Evolutionary conservation across 2,329 filamentous ascomycete genomes (phyloP), one percentile per base, ranked within the genome.

Genomic region (Dichotomopilus funicola): DNA sequence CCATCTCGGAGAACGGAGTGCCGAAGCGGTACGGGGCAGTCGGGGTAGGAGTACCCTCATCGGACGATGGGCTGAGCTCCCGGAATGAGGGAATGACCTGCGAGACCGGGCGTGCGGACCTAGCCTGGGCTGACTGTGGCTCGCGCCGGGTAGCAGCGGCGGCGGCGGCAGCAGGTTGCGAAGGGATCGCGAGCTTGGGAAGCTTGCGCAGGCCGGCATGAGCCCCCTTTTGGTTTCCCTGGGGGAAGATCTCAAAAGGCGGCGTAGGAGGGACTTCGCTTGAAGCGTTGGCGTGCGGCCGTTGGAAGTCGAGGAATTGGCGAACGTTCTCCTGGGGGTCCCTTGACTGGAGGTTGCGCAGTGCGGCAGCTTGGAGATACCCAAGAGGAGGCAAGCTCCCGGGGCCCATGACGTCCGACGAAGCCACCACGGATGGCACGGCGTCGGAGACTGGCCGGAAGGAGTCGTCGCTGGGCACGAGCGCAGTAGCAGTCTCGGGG

Each of bases 271-370:
- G 82, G n/a, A 87, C 79, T 52, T 86, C 80, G 59, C 75, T 75
- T 31, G 71, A 66, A 68, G 70, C 63, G 44, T 62, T 64, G 38
- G 64, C 63, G 31, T 70, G 59, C 54, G 81, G 78, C 67, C 88
- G 86, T 69, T 97, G 92, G 68, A 96, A 91, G 66, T 82, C 82
- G 52, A 97, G 80, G 72, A 96, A 97, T 62, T 95, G 89, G 66
- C 89, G 86, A 38, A 97, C 90, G 64, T 92, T 95, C 72, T 96
- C 91, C 70, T 95, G 91, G 5, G 91, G 88, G 66, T 96, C 91
- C 52, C 87, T 81, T 13, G 78, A 76, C 66, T 87, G 79, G 36
- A 96, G 68, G 59, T 78, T 83, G 56, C 84, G 82, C 12, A 96
- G 83, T 43, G 78, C 80, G 49, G 86, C 83, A 68, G 91, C 86